Base-by-base conservation (phyloP, 1,284 basidiomycete species). In the Malassezia dermatis region DNA sequence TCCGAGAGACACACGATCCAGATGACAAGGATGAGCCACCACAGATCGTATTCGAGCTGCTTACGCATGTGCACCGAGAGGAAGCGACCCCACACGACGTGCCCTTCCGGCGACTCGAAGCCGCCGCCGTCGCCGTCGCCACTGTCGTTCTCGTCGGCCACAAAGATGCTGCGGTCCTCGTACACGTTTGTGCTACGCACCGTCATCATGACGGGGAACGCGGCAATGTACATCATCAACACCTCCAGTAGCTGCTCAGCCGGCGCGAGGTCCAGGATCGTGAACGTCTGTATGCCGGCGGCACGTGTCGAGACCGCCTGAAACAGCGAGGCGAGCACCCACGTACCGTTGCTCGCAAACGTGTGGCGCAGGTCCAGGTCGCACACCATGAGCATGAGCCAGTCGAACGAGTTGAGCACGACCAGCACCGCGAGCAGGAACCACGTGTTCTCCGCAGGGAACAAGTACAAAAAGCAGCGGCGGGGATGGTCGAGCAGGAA, bases 121-220 rank as follows among this genome's bases (percentile, higher is more conserved):
- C 42, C 50, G 24, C 42, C 34, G 31, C 37, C 51, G 4, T 32
- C 50, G 24, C 42, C 34, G 31, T 43, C 51, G 11, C 32, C 32
- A 24, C 39, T 27, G 26, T 37, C 53, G n/a, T 59, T 48, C 5
- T 52, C 50, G 39, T 59, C 57, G 43, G 61, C 71, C 11, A 71
- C 62, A 6, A 73, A 71, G 2, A 75, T 59, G 21, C 65, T 65
- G 50, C 66, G 83, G 67, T 95, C 90, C 73, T 98, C 93, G 75
- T 95, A 96, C 0, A 96, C 93, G 75, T 96, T 96, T 19, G 93
- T 95, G n/a, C 87, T 83, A n/a, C 91, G 86, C 10, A 98, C 88
- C 63, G 84, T 85, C 51, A 82, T 71, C 17, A 80, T 80, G 39
- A 81, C 77, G 11, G 80, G 80, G 60, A 79, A 80, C 23, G 73